Evolutionary conservation across 169 alveolate genomes (phyloP).

Genomic region (Eimeria necatrix): DNA sequence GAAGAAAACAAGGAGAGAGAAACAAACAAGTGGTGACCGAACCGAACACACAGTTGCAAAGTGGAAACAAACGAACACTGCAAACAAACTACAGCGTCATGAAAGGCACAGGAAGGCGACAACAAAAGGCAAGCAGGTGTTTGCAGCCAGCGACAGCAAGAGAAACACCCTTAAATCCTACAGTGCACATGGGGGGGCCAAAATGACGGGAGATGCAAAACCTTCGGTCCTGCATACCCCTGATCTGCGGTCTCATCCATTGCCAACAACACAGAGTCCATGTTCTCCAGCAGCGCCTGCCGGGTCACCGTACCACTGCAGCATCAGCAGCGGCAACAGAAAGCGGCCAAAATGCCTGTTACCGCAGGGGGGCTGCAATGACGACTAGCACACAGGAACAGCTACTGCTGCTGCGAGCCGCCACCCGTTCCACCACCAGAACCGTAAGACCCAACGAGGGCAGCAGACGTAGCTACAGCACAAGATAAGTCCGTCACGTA

Average conservation of each 20-base stretch:
- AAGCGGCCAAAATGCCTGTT: background rate
- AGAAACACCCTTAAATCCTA: background rate
- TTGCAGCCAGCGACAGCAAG: background rate
- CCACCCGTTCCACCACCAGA: background rate
- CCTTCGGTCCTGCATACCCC: background rate
- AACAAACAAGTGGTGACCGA: background rate
- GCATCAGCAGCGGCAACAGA: background rate
- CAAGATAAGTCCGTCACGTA: background rate
- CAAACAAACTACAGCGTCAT: background rate
- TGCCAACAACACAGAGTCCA: slow-evolving; percentile 17
- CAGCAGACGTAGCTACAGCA: slow-evolving; percentile 24
- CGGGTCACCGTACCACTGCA: background rate
- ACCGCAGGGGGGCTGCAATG: background rate
- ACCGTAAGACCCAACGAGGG: background rate
- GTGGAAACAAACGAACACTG: background rate
- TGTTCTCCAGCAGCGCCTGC: slow-evolving; percentile 14
- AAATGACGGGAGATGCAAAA: background rate
- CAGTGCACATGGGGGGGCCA: too few relatives aligned
- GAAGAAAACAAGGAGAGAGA: background rate
- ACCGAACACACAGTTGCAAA: background rate
- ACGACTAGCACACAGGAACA: background rate
- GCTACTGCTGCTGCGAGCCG: background rate
- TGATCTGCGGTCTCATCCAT: slow-evolving; percentile 1
- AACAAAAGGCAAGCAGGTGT: background rate
- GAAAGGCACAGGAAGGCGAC: background rate